Evolutionary conservation across 352 stramenopile species (phyloP).

Genomic region (Phytophthora cryptogea): DNA sequence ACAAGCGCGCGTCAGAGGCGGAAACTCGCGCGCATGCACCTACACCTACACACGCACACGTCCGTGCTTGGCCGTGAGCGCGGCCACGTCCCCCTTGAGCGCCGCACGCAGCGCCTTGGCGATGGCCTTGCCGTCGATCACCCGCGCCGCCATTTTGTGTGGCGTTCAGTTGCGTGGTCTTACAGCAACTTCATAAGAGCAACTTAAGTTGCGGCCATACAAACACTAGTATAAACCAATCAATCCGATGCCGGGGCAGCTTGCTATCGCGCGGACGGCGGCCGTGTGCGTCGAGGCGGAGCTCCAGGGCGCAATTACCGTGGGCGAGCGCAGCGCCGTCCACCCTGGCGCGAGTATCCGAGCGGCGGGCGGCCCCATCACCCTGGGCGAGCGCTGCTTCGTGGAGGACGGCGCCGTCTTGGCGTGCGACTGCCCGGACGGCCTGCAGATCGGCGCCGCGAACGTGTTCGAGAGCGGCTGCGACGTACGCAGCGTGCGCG

Average conservation of each 20-base stretch:
- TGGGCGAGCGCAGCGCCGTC: slow-evolving; percentile 51
- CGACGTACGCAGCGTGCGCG: slow-evolving; percentile 50
- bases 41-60: slow-evolving; percentile 28
- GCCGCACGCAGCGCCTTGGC: slow-evolving; percentile 61
- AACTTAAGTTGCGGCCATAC: neutral
- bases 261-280: slow-evolving; percentile 35
- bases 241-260: neutral
- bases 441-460: slow-evolving; percentile 60
- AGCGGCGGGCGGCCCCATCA: slow-evolving; percentile 42
- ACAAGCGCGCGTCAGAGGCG: neutral
- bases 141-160: slow-evolving; percentile 29
- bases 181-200: too few relatives aligned
- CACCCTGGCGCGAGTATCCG: slow-evolving; percentile 51
- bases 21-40: neutral
- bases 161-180: neutral
- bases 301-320: slow-evolving; percentile 42
- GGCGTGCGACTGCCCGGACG: slow-evolving; percentile 21
- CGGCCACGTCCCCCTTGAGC: slow-evolving; percentile 65
- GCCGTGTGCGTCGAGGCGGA: slow-evolving; percentile 59
- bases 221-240: neutral
- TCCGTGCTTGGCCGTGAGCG: slow-evolving; percentile 52
- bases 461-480: slow-evolving; percentile 86
- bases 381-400: slow-evolving; percentile 72
- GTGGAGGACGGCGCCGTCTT: slow-evolving; percentile 68
- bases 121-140: slow-evolving; percentile 79